phyloP scores from a whole-genome alignment of 768 basidiomycete genomes.

The Mycena indigotica region DNA sequence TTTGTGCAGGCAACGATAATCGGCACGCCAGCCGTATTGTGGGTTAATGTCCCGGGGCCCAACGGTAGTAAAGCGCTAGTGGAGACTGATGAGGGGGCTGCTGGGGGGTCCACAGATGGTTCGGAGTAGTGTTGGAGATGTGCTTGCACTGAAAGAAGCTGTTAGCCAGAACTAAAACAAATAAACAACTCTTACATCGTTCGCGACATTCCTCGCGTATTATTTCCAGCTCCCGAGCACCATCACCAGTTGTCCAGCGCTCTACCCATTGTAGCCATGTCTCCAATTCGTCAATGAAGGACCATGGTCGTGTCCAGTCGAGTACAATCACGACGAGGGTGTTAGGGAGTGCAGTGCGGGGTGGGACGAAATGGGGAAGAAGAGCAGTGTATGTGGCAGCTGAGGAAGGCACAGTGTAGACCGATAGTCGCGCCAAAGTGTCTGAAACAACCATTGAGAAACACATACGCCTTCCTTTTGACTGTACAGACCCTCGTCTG shows the following conservation, averaged over 20 bases:
- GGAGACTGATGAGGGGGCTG: conserved; percentile 60
- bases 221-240: conserved; percentile 71
- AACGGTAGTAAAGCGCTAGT: conserved; percentile 73
- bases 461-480: conserved; percentile 8
- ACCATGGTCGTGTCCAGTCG: conserved; percentile 96
- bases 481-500: conserved; percentile 75
- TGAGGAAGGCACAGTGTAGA: conserved; percentile 88
- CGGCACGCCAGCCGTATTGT: conserved; percentile 84
- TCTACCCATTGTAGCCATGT: conserved; percentile 89
- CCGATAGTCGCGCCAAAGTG: conserved; percentile 83
- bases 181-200: conserved; percentile 59
- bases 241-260: conserved; percentile 72
- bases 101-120: conserved; percentile 67
- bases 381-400: conserved; percentile 70
- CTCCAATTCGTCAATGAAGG: conserved; percentile 82
- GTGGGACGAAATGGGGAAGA: conserved; percentile 78
- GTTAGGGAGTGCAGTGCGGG: conserved; percentile 64
- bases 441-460: conserved; percentile 48
- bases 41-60: conserved; percentile 81
- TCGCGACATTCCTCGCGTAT: conserved; percentile 80
- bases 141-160: conserved; percentile 65
- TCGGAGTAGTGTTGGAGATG: conserved; percentile 90
- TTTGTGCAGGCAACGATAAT: conserved; percentile 91
- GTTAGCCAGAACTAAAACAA: no score
- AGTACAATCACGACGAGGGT: conserved; percentile 82